Evolutionary conservation across 2,329 filamentous ascomycete species (phyloP).

Genomic region (Aschersonia sp.): DNA sequence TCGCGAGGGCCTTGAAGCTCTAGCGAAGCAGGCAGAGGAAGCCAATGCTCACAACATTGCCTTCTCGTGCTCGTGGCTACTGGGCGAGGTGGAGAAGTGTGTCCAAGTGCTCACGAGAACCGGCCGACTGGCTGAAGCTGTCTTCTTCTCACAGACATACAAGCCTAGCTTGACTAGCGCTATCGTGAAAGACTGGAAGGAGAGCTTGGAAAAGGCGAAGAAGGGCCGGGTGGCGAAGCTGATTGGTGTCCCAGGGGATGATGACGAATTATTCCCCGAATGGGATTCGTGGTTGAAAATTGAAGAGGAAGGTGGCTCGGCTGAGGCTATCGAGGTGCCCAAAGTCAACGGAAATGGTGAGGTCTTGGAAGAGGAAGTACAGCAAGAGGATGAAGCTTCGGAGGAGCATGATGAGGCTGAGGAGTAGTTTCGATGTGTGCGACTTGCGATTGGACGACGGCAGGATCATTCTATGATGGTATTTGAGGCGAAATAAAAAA

Average conservation of each 20-base stretch:
- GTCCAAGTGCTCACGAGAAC: constrained; percentile 69
- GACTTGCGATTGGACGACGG: neutral
- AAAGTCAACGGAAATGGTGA: constrained; percentile 1
- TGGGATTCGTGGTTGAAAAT: constrained; percentile 84
- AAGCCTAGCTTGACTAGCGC: constrained; percentile 62
- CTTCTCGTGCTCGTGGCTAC: constrained; percentile 79
- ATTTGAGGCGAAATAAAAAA: too few relatives aligned
- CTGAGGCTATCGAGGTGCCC: neutral
- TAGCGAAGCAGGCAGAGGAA: constrained; percentile 62
- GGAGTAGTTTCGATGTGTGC: constrained; percentile 1
- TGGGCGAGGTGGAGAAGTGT: constrained; percentile 71
- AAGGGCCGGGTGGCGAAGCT: constrained; percentile 75
- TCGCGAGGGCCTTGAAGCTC: constrained; percentile 53
- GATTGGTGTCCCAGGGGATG: constrained; percentile 68
- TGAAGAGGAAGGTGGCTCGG: constrained; percentile 54
- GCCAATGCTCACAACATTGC: constrained; percentile 81
- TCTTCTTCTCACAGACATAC: constrained; percentile 89
- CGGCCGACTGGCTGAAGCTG: constrained; percentile 68
- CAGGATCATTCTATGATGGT: too few relatives aligned
- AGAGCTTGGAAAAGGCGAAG: constrained; percentile 65
- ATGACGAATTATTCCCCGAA: constrained; percentile 84
- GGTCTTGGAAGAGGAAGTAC: constrained; percentile 7
- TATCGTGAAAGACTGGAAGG: constrained; percentile 69
- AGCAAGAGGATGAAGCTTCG: constrained; percentile 7
- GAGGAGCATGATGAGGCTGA: constrained; percentile 11